Conservation (phyloP, 306 rosid genomes). For the Citrullus colocynthis region DNA sequence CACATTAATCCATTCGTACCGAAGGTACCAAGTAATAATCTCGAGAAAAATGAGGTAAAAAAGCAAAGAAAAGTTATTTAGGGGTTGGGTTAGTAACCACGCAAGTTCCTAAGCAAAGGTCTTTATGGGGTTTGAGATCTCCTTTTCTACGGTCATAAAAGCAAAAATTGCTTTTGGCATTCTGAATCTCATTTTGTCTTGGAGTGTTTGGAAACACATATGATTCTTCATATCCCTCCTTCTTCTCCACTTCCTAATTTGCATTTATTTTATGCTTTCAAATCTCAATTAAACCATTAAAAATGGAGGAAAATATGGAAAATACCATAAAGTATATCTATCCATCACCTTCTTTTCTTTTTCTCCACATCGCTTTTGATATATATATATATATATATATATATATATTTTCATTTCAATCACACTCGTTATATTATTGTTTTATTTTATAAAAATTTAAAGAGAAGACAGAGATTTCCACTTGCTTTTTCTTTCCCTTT, state of each 20-base stretch:
- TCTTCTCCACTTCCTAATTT: constrained; percentile 5
- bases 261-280: neutral
- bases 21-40: no score
- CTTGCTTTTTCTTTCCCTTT: neutral
- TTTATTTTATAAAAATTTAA: neutral
- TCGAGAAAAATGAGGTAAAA: neutral
- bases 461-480: neutral
- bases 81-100: neutral
- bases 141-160: constrained; percentile 8
- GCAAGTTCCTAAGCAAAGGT: constrained; percentile 2
- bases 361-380: neutral
- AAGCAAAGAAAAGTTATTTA: no score
- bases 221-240: constrained; percentile 4
- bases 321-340: constrained; percentile 2
- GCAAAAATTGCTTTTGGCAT: constrained; percentile 1
- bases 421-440: neutral
- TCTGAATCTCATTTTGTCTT: constrained; percentile 8
- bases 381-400: neutral
- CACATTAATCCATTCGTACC: neutral
- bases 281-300: neutral
- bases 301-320: neutral
- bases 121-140: constrained; percentile 1
- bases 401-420: neutral
- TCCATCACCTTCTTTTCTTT: neutral
- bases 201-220: constrained; percentile 12